Percentiles rank a stretch among this genome's conserved stretches.
phyloP scores from a whole-genome alignment of 257 asterid genomes.

The Osmanthus fragrans region DNA sequence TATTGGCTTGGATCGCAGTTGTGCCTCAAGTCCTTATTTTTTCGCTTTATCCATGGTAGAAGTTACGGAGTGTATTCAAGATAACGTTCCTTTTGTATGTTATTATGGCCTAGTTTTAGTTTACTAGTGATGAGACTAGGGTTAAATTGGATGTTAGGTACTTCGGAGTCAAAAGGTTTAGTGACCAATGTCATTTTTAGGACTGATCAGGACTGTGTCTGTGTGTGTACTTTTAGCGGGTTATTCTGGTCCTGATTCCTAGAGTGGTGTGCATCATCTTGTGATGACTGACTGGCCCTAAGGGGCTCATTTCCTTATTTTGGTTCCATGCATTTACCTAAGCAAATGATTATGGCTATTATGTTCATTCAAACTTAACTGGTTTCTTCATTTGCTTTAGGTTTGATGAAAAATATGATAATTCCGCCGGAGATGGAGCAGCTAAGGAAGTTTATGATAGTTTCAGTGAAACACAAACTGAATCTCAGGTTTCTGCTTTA shows the following conservation, averaged over 20 bases:
- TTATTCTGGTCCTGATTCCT: not conserved
- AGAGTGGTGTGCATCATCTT: not conserved
- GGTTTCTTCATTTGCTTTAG: conserved; percentile 38
- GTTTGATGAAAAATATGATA: conserved; percentile 53
- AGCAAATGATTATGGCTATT: not conserved
- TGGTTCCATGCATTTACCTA: not conserved
- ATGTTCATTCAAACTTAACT: conserved; percentile 10
- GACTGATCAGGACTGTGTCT: not conserved
- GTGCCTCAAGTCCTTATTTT: not conserved
- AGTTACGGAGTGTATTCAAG: not conserved
- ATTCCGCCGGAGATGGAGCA: conserved; percentile 40
- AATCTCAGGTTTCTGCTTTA: conserved; percentile 73
- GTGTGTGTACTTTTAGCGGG: not conserved
- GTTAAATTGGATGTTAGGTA: not conserved
- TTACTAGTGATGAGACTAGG: not conserved
- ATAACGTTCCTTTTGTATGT: not conserved
- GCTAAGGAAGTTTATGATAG: conserved; percentile 51
- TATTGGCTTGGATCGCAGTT: not conserved
- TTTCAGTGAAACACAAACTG: conserved; percentile 92
- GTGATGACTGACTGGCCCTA: not conserved
- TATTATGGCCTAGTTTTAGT: not conserved
- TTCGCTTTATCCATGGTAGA: not conserved
- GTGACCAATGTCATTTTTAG: not conserved
- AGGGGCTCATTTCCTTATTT: not conserved
- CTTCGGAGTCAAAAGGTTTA: not conserved